A percentile compares a stretch with the other conserved stretches of the same genome.
These are phyloP conservation scores for Candida ortonii DNA, from an alignment of 805 yeast species.

Conservation along the genomic window DNA sequence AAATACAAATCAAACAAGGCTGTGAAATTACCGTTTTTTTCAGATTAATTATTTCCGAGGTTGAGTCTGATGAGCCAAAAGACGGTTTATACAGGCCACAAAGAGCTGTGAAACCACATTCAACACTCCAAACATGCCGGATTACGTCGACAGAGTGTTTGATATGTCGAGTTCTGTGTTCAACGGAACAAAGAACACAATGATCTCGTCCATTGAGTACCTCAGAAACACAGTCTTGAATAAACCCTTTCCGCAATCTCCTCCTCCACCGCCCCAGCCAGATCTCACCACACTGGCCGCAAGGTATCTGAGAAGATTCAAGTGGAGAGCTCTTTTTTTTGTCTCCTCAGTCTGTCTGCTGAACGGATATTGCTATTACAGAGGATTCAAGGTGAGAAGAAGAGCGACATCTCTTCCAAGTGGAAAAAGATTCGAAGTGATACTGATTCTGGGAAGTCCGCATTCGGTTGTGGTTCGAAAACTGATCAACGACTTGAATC, in stretches of 20 bases:
- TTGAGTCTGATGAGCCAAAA: no score
- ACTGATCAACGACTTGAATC: constrained; percentile 70
- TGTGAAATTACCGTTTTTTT: no score
- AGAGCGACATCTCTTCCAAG: constrained; percentile 60
- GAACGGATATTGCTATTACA: constrained; percentile 4
- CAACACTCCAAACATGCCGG: constrained; percentile 17
- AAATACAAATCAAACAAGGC: no score
- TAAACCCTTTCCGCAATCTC: constrained; percentile 4
- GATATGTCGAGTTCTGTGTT: constrained; percentile 13
- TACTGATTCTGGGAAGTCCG: constrained; percentile 73
- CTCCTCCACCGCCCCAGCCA: constrained; percentile 7
- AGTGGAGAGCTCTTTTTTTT: constrained; percentile 4
- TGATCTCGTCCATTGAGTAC: constrained; percentile 3
- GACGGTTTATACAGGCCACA: no score
- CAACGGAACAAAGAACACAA: constrained; percentile 6
- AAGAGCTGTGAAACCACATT: no score
- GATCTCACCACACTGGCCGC: constrained; percentile 2
- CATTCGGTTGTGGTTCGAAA: constrained; percentile 68
- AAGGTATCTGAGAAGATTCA: constrained; percentile 2
- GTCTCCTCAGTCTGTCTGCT: constrained; percentile 4
- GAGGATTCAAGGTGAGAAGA: constrained; percentile 28
- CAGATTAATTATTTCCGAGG: no score
- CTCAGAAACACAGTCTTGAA: constrained; percentile 3
- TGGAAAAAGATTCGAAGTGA: constrained; percentile 75
- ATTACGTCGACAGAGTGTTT: constrained; percentile 21